phyloP scores from a whole-genome alignment of 148 eudicot genomes.

The Nyssa sinensis region DNA sequence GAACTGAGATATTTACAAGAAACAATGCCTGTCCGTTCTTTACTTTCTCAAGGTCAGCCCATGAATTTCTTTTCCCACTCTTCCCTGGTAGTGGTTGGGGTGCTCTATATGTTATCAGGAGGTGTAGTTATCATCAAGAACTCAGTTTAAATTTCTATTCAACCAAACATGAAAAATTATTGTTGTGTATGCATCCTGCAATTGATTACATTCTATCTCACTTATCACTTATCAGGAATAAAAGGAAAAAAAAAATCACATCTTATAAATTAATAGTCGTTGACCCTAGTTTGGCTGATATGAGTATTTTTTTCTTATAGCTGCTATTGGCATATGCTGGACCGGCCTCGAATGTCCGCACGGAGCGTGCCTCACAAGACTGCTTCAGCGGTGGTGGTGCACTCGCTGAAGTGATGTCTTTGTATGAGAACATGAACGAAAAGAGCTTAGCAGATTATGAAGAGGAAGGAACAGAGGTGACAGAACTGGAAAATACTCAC shows the following conservation, averaged over 20 bases:
- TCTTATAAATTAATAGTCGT: too few relatives aligned
- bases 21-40: neutral
- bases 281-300: slow-evolving; percentile 1
- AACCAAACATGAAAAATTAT: neutral
- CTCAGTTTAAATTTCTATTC: neutral
- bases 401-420: slow-evolving; percentile 64
- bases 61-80: neutral
- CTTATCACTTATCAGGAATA: neutral
- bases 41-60: neutral
- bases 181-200: neutral
- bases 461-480: slow-evolving; percentile 26
- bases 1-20: neutral
- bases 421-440: slow-evolving; percentile 42
- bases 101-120: neutral
- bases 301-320: slow-evolving; percentile 34
- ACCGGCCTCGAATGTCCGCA: slow-evolving; percentile 77
- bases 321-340: slow-evolving; percentile 82
- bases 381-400: slow-evolving; percentile 71
- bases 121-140: neutral
- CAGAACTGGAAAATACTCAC: slow-evolving; percentile 24
- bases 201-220: neutral
- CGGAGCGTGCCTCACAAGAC: slow-evolving; percentile 71
- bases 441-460: slow-evolving; percentile 23
- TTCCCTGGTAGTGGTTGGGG: neutral
- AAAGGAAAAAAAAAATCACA: too few relatives aligned